Percentiles rank a stretch among this genome's conserved stretches.
phyloP scores from a whole-genome alignment of 1,284 basidiomycete species.

The Tylopilus orsonianus region DNA sequence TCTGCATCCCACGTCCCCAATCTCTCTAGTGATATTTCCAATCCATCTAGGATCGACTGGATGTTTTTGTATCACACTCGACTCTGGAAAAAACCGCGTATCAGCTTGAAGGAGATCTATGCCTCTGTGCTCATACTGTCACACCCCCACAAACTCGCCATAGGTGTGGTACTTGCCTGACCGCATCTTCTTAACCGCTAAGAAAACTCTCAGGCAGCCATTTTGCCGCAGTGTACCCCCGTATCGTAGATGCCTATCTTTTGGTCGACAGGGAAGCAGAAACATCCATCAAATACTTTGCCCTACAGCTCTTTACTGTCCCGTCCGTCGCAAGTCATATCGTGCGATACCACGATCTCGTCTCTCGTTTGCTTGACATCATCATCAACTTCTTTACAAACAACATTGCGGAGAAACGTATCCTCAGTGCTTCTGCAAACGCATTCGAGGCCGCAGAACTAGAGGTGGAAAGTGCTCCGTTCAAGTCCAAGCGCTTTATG shows the following conservation, averaged over 20 bases:
- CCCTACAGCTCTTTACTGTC: conserved; percentile 87
- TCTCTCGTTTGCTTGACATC: conserved; percentile 75
- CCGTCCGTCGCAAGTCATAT: conserved; percentile 82
- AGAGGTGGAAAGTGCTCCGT: conserved; percentile 81
- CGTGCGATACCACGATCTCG: conserved; percentile 71
- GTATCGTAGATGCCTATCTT: conserved; percentile 88
- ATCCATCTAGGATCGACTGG: conserved; percentile 67
- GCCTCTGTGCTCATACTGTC: conserved; percentile 75
- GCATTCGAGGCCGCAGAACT: conserved; percentile 39
- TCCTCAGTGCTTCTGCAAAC: conserved; percentile 46
- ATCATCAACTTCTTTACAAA: conserved; percentile 89
- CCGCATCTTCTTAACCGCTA: background rate
- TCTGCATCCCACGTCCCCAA: conserved; percentile 38
- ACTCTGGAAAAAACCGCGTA: conserved; percentile 81
- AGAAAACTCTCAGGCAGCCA: conserved; percentile 59
- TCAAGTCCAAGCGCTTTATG: conserved; percentile 93
- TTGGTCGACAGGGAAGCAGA: conserved; percentile 91
- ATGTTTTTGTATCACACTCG: conserved; percentile 77
- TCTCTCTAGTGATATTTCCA: conserved; percentile 49
- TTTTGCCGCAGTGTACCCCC: conserved; percentile 82
- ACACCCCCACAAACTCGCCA: conserved; percentile 72
- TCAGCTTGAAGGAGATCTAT: conserved; percentile 81
- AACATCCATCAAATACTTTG: conserved; percentile 89
- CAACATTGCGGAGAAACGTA: conserved; percentile 69
- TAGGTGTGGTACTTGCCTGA: conserved; percentile 51